Conservation (phyloP, 1,284 basidiomycete species). For the Papiliotrema laurentii region DNA sequence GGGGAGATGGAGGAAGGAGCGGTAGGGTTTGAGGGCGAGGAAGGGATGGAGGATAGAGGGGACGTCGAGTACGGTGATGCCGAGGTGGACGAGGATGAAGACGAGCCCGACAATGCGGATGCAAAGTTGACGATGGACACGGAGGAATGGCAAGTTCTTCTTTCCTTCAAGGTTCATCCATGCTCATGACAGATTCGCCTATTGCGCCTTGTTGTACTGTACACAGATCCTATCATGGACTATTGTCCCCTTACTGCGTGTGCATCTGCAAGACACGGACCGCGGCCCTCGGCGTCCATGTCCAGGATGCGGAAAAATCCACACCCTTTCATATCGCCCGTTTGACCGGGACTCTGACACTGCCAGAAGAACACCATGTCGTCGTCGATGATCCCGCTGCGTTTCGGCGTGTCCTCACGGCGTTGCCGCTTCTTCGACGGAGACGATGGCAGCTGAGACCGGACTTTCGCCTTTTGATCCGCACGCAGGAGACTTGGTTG, state of each 20-base stretch:
- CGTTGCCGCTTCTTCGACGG: constrained; percentile 1
- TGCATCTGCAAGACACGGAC: constrained; percentile 27
- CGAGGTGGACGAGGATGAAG: constrained; percentile 26
- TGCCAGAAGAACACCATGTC: constrained; percentile 74
- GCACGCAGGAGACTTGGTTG: constrained; percentile 43
- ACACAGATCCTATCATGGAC: too few species aligned
- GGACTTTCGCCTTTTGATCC: constrained; percentile 48
- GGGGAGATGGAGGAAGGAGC: constrained; percentile 25
- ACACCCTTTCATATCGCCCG: constrained; percentile 73
- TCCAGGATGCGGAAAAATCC: constrained; percentile 76
- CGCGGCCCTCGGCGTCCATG: constrained; percentile 64
- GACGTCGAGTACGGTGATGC: constrained; percentile 17
- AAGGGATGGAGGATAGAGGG: constrained; percentile 23
- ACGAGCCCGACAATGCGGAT: constrained; percentile 38
- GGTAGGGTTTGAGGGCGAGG: constrained; percentile 21
- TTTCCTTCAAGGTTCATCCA: not conserved
- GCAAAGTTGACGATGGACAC: constrained; percentile 15
- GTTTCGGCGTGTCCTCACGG: too few species aligned
- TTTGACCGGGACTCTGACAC: constrained; percentile 75
- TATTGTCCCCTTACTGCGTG: not conserved
- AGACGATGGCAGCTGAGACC: constrained; percentile 14
- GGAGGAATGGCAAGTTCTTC: not conserved
- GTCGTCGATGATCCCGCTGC: constrained; percentile 22
- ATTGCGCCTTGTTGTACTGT: not conserved
- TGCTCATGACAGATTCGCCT: not conserved